Evolutionary conservation across 176 grass and related monocot species (phyloP).

Genomic region (Hyparrhenia diplandra): DNA sequence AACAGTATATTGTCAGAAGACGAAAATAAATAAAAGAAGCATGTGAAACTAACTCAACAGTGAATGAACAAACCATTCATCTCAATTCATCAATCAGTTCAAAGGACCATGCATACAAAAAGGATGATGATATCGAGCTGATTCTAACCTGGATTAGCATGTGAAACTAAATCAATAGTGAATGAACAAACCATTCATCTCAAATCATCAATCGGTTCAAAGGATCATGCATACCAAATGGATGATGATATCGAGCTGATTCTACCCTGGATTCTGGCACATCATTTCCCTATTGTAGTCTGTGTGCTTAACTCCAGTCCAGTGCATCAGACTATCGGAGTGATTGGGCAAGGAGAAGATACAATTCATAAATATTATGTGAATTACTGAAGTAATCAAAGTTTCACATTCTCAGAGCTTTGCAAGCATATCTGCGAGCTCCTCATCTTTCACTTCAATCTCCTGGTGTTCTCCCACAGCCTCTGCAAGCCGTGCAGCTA

Average conservation of each 20-base stretch:
- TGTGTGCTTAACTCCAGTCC: no score
- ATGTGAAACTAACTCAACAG: neutral
- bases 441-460: constrained; percentile 59
- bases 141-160: no score
- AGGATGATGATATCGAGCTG: neutral
- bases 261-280: neutral
- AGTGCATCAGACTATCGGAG: no score
- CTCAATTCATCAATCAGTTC: neutral
- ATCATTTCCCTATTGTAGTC: constrained; percentile 7
- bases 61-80: neutral
- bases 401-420: constrained; percentile 52
- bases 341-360: neutral
- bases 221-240: neutral
- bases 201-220: neutral
- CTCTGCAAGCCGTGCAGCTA: constrained; percentile 87
- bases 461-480: constrained; percentile 58
- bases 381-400: constrained; percentile 7
- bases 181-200: neutral
- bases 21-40: neutral
- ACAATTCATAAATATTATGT: neutral
- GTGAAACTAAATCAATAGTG: neutral
- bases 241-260: neutral
- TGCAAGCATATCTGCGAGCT: constrained; percentile 76
- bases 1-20: neutral
- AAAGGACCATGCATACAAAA: neutral